Evolutionary conservation across 75 land plant genomes (phyloP).

Genomic region (Isoetes taiwanensis): DNA sequence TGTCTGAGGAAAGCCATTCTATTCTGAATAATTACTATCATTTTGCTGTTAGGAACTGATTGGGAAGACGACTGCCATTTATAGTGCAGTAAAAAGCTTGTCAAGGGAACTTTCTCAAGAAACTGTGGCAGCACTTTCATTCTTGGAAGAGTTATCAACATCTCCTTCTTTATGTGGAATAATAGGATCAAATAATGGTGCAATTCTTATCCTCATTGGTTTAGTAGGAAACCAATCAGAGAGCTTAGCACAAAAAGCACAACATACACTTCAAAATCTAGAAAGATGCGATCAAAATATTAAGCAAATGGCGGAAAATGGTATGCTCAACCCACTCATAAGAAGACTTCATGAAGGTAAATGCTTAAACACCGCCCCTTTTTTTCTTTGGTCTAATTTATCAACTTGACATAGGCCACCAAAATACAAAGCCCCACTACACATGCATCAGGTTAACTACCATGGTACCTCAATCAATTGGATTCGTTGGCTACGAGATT

Average conservation of each 20-base stretch:
- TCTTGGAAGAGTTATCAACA: constrained; percentile 55
- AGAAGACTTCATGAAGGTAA: constrained; percentile 72
- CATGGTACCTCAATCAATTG: no score
- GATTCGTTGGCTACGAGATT: no score
- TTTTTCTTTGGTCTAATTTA: no score
- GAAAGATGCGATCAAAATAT: constrained; percentile 69
- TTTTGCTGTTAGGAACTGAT: constrained; percentile 63
- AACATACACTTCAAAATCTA: constrained; percentile 60
- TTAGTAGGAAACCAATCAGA: constrained; percentile 29
- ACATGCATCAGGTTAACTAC: no score
- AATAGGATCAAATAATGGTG: constrained; percentile 50
- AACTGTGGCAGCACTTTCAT: constrained; percentile 34
- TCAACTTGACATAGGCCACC: no score
- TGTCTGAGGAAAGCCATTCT: no score
- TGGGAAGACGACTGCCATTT: constrained; percentile 23
- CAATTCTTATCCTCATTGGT: constrained; percentile 45
- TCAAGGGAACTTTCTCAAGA: constrained; percentile 32
- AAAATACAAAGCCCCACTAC: no score
- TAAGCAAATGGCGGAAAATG: constrained; percentile 91
- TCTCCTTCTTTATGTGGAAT: constrained; percentile 36
- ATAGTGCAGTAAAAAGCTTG: constrained; percentile 31
- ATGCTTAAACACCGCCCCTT: no score
- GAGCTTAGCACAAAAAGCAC: constrained; percentile 57
- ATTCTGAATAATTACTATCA: no score
- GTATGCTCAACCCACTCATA: constrained; percentile 76